Evolutionary conservation across 208 protist species (phyloP).

Genomic region (Acanthamoeba divionensis): DNA sequence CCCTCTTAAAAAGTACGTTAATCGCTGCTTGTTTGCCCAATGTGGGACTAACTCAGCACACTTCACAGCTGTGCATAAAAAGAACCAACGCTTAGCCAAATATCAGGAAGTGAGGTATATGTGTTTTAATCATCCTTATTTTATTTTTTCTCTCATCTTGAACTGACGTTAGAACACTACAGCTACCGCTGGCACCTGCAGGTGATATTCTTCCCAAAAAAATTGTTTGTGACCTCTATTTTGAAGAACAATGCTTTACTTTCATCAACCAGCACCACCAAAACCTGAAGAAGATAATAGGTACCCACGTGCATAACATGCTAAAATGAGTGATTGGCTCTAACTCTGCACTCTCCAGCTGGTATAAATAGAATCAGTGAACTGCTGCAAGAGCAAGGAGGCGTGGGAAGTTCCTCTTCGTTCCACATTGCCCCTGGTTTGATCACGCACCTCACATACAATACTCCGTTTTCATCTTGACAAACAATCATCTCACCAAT

Average conservation of each 20-base stretch:
- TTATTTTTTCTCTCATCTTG: background rate
- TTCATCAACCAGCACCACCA: background rate
- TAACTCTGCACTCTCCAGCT: background rate
- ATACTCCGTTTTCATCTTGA: too few relatives aligned
- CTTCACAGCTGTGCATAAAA: background rate
- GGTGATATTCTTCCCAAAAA: background rate
- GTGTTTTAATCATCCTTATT: background rate
- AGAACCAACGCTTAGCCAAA: slow-evolving; percentile 4
- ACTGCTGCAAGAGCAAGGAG: background rate
- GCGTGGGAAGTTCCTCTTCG: background rate
- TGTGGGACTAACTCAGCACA: too few relatives aligned
- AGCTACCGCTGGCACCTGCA: background rate
- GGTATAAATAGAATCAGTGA: background rate
- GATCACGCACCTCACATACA: background rate
- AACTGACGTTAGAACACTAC: background rate
- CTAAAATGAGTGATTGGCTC: background rate
- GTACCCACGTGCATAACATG: background rate
- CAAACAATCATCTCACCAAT: background rate
- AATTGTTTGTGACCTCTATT: background rate
- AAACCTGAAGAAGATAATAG: slow-evolving; percentile 31
- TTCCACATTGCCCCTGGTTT: background rate
- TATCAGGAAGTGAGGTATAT: background rate
- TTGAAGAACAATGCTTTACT: background rate
- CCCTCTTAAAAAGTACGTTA: too few relatives aligned
- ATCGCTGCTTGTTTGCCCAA: too few relatives aligned